Conservation (phyloP, 768 basidiomycete species). For the Ramaria sp. region DNA sequence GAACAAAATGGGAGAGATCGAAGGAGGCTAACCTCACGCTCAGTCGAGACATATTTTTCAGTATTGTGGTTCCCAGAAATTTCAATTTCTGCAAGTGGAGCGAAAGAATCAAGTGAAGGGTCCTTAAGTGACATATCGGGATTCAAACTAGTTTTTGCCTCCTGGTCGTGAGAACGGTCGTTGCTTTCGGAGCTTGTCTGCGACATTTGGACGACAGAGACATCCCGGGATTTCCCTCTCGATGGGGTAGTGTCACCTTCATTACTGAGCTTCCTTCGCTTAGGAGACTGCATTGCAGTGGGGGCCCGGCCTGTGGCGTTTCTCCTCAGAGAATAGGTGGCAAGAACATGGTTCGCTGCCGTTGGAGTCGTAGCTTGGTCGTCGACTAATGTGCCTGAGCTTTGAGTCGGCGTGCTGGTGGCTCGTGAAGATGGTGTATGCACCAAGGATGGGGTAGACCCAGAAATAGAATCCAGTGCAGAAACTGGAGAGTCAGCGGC, state of each 20-base stretch:
- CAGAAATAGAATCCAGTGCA: not conserved
- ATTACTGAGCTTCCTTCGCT: not conserved
- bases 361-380: not conserved
- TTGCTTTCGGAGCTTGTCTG: too few relatives aligned
- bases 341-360: not conserved
- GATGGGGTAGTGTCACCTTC: not conserved
- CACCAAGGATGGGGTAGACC: not conserved
- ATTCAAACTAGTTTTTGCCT: not conserved
- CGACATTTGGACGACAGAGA: too few relatives aligned
- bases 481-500: not conserved
- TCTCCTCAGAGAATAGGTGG: not conserved
- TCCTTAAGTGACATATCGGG: not conserved
- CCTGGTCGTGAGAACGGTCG: too few relatives aligned
- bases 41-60: too few relatives aligned
- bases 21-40: too few relatives aligned
- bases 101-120: not conserved
- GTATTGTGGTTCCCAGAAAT: too few relatives aligned
- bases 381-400: not conserved
- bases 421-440: constrained; percentile 3
- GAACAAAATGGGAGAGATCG: too few relatives aligned
- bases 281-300: not conserved
- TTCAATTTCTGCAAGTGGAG: too few relatives aligned
- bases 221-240: too few relatives aligned
- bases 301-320: not conserved
- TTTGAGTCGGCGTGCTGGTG: not conserved